Conservation (phyloP, 2,329 filamentous ascomycete genomes). For the Nakataea oryzae region DNA sequence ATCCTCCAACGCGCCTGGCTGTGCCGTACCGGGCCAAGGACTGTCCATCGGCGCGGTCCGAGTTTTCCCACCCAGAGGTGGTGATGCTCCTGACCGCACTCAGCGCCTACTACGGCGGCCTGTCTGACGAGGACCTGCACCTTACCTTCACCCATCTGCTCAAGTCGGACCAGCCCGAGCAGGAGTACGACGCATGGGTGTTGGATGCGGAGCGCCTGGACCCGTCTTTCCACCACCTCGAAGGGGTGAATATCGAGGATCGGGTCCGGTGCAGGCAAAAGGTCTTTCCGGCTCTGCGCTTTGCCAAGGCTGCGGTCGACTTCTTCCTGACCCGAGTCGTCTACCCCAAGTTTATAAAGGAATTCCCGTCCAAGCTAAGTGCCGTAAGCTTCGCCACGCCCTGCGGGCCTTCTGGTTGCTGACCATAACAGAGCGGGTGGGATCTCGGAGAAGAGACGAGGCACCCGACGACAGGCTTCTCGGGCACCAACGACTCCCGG, state of each 20-base stretch:
- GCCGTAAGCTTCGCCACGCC: constrained; percentile 23
- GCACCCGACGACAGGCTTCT: constrained; percentile 53
- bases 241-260: constrained; percentile 50
- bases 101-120: constrained; percentile 45
- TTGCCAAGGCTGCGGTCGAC: constrained; percentile 45
- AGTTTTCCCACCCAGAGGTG: constrained; percentile 53
- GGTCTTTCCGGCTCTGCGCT: constrained; percentile 42
- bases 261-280: constrained; percentile 28
- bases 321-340: constrained; percentile 50
- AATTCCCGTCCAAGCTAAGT: constrained; percentile 53
- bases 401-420: background rate
- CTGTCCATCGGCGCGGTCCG: constrained; percentile 39
- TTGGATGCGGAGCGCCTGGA: constrained; percentile 21
- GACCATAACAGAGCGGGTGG: constrained; percentile 39
- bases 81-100: constrained; percentile 45
- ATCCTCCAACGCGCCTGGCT: constrained; percentile 32
- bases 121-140: constrained; percentile 38
- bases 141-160: constrained; percentile 33
- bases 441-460: constrained; percentile 41
- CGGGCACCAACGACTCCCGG: constrained; percentile 56
- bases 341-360: constrained; percentile 50
- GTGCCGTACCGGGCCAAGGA: constrained; percentile 54
- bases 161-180: constrained; percentile 37
- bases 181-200: constrained; percentile 42
- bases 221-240: constrained; percentile 25